phyloP scores from a whole-genome alignment of 345 rosid genomes.

The Rhizophora apiculata region DNA sequence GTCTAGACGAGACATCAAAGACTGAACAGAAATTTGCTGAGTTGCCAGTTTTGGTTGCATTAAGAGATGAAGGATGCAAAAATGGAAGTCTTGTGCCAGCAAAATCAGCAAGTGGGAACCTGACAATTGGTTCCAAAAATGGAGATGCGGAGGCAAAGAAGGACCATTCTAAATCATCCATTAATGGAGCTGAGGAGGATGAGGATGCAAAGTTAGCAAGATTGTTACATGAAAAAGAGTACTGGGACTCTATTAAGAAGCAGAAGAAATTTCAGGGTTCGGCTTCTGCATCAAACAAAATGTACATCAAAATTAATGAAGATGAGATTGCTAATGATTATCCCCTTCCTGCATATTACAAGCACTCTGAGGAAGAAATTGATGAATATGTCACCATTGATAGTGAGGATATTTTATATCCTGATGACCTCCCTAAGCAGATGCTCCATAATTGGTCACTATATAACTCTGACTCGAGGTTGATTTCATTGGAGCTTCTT shows the following conservation, averaged over 20 bases:
- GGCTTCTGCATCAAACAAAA: conserved; percentile 41
- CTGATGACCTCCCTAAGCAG: conserved; percentile 55
- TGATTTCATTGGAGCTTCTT: conserved; percentile 77
- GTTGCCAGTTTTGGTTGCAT: conserved; percentile 23
- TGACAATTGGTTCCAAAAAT: conserved; percentile 31
- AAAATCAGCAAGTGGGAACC: conserved; percentile 12
- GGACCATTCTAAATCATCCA: conserved; percentile 20
- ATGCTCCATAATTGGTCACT: conserved; percentile 85
- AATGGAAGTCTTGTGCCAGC: conserved; percentile 12
- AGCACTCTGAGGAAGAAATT: conserved; percentile 49
- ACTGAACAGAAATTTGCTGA: conserved; percentile 18
- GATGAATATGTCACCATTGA: conserved; percentile 60
- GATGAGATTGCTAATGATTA: conserved; percentile 83
- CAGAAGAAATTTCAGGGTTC: conserved; percentile 43
- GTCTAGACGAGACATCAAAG: conserved; percentile 24
- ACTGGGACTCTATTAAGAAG: conserved; percentile 48
- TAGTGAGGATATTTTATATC: conserved; percentile 27
- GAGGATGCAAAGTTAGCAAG: conserved; percentile 58
- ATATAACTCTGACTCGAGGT: conserved; percentile 64
- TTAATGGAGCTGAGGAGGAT: conserved; percentile 46
- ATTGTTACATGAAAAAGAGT: conserved; percentile 69
- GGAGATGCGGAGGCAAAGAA: conserved; percentile 17
- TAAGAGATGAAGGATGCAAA: conserved; percentile 18
- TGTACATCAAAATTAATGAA: conserved; percentile 73
- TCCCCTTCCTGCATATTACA: conserved; percentile 79